These are phyloP conservation scores for Emmonsiellopsis sp. DNA, from an alignment of 2,329 filamentous ascomycete species.

Conservation along the genomic window DNA sequence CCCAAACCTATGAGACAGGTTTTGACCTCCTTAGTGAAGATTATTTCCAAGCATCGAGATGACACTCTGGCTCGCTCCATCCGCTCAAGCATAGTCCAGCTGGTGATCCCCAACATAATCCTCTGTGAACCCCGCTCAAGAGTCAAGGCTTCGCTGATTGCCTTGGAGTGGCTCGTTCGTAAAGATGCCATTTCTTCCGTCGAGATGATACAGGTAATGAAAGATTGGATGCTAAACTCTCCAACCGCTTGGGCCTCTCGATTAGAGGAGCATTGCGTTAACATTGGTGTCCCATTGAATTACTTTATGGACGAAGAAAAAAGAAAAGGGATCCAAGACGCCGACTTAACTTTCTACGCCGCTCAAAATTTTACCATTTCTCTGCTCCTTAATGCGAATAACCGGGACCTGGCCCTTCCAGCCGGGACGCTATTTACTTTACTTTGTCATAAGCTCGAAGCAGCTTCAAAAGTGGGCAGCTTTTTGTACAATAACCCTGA, in stretches of 20 bases:
- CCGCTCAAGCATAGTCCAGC: slow-evolving; percentile 16
- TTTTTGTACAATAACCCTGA: slow-evolving; percentile 1
- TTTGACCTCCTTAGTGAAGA: slow-evolving; percentile 28
- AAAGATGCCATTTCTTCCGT: slow-evolving; percentile 25
- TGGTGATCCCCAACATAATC: slow-evolving; percentile 27
- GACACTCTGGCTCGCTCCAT: slow-evolving; percentile 16
- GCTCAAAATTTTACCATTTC: slow-evolving; percentile 13
- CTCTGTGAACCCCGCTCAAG: slow-evolving; percentile 30
- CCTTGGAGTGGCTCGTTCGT: slow-evolving; percentile 28
- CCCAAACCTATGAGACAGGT: slow-evolving; percentile 38
- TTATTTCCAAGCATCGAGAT: slow-evolving; percentile 21
- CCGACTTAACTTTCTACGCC: slow-evolving; percentile 14
- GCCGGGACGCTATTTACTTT: slow-evolving; percentile 11
- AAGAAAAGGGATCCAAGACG: slow-evolving; percentile 8
- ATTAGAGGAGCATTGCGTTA: slow-evolving; percentile 24
- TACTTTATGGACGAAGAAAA: slow-evolving; percentile 10
- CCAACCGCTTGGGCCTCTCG: slow-evolving; percentile 22
- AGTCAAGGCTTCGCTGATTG: slow-evolving; percentile 27
- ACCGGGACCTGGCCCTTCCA: slow-evolving; percentile 8
- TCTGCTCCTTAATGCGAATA: slow-evolving; percentile 10
- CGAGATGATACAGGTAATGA: slow-evolving; percentile 21
- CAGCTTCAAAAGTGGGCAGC: background rate
- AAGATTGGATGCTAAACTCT: slow-evolving; percentile 25
- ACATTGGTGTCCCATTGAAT: slow-evolving; percentile 18
- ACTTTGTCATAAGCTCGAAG: slow-evolving; percentile 9